These are phyloP conservation scores for Starmerella sp. DNA, from an alignment of 805 yeast species.

Conservation along the genomic window DNA sequence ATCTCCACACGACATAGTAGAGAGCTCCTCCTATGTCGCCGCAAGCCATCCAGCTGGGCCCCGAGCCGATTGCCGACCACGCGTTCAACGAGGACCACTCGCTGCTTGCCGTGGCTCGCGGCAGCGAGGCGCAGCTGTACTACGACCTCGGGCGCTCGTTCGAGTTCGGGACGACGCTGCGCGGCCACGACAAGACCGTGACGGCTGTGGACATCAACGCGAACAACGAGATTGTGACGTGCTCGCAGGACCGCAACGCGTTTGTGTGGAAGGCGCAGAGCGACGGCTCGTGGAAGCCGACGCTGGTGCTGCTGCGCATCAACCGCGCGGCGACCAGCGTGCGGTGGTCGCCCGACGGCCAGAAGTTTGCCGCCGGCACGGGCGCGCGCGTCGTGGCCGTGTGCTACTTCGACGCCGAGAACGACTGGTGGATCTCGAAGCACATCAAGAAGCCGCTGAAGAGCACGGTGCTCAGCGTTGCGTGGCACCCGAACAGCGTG, in stretches of 20 bases:
- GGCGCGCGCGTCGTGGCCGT: conserved; percentile 90
- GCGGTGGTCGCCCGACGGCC: conserved; percentile 91
- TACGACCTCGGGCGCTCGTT: conserved; percentile 43
- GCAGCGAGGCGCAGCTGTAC: conserved; percentile 63
- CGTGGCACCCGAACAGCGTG: conserved; percentile 92
- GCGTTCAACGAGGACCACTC: conserved; percentile 62
- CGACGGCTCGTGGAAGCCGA: conserved; percentile 63
- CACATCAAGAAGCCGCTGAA: conserved; percentile 92
- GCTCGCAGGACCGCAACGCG: conserved; percentile 96
- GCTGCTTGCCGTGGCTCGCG: conserved; percentile 71
- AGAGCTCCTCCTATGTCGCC: conserved; percentile 23
- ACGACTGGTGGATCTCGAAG: conserved; percentile 99
- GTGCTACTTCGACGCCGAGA: conserved; percentile 89
- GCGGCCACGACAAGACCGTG: conserved; percentile 59
- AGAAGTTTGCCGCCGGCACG: conserved; percentile 93
- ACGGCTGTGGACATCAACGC: conserved; percentile 85
- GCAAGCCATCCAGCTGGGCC: conserved; percentile 51
- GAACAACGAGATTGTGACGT: conserved; percentile 79
- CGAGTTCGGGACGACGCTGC: conserved; percentile 48
- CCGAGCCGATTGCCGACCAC: conserved; percentile 82
- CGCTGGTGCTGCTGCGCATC: conserved; percentile 82
- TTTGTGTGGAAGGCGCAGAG: conserved; percentile 81
- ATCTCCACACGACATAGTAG: conserved; percentile 13
- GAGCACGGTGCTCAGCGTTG: conserved; percentile 69
- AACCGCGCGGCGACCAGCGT: conserved; percentile 92